Percentiles rank a stretch among this genome's conserved stretches.
Conservation (phyloP, 495 filamentous ascomycete species). For the Aspergillus nidulans region DNA sequence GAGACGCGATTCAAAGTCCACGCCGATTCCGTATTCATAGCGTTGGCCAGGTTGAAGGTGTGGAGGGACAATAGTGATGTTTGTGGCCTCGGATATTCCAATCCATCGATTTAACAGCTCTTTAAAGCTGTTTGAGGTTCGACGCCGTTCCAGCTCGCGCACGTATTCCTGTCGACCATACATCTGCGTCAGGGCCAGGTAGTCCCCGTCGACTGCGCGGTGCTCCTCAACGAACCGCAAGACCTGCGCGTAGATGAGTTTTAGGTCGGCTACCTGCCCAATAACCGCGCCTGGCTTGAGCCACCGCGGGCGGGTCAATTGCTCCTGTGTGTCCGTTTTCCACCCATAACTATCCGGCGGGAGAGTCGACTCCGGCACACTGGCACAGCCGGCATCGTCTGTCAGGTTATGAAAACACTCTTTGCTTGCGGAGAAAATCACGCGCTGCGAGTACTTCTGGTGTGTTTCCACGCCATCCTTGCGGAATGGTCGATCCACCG, state of each 20-base stretch:
- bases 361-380: slow-evolving; percentile 52
- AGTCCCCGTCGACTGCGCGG: slow-evolving; percentile 36
- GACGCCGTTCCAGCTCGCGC: slow-evolving; percentile 45
- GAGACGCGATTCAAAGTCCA: slow-evolving; percentile 53
- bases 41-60: slow-evolving; percentile 37
- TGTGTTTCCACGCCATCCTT: slow-evolving; percentile 27
- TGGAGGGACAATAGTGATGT: slow-evolving; percentile 40
- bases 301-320: slow-evolving; percentile 46
- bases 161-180: slow-evolving; percentile 57
- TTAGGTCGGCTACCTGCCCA: slow-evolving; percentile 47
- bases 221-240: slow-evolving; percentile 38
- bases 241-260: slow-evolving; percentile 46
- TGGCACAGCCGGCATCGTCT: slow-evolving; percentile 47
- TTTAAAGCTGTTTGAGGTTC: slow-evolving; percentile 32
- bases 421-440: slow-evolving; percentile 60
- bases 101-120: slow-evolving; percentile 43
- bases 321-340: slow-evolving; percentile 44
- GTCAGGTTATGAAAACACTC: slow-evolving; percentile 44
- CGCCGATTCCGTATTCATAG: slow-evolving; percentile 54
- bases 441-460: slow-evolving; percentile 50
- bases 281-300: slow-evolving; percentile 50
- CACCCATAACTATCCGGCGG: slow-evolving; percentile 55
- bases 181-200: slow-evolving; percentile 51
- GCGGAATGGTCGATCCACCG: slow-evolving; percentile 22
- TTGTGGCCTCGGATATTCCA: slow-evolving; percentile 44